phyloP scores from a whole-genome alignment of 352 stramenopile species.

The Hyaloperonospora arabidopsidis region DNA sequence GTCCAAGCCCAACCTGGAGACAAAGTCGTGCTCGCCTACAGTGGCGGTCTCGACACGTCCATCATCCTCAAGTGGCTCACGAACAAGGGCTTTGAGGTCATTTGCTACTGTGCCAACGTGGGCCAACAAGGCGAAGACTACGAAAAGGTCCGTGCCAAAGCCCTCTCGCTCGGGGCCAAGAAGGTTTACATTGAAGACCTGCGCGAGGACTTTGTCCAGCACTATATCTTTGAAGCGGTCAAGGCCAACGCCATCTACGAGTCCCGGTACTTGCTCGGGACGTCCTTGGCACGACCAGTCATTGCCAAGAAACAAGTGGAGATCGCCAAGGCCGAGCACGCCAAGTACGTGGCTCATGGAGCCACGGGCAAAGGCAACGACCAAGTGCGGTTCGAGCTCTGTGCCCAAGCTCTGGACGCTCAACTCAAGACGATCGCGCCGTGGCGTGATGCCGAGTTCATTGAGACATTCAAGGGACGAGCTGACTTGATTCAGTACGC shows the following conservation, averaged over 20 bases:
- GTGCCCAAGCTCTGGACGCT: conserved; percentile 92
- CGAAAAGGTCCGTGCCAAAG: conserved; percentile 90
- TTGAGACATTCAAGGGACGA: conserved; percentile 97
- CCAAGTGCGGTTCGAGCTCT: conserved; percentile 98
- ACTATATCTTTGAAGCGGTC: conserved; percentile 91
- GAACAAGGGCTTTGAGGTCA: conserved; percentile 97
- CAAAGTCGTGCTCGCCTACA: conserved; percentile 96
- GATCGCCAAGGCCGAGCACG: conserved; percentile 87
- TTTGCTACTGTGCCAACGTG: conserved; percentile 98
- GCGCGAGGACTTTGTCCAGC: conserved; percentile 93
- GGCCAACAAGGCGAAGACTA: conserved; percentile 96
- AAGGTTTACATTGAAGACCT: conserved; percentile 95
- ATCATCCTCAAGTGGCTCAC: conserved; percentile 98
- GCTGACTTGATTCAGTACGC: conserved; percentile 95
- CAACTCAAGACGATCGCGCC: conserved; percentile 94
- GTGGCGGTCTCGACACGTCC: conserved; percentile 96
- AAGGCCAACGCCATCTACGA: conserved; percentile 98
- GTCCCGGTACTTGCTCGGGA: conserved; percentile 94
- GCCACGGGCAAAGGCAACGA: conserved; percentile 99
- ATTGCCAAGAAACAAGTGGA: conserved; percentile 97
- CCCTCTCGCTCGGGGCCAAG: conserved; percentile 55
- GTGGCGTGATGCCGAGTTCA: conserved; percentile 97
- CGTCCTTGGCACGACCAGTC: conserved; percentile 94
- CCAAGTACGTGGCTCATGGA: conserved; percentile 93
- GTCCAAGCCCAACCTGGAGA: conserved; percentile 62